phyloP scores from a whole-genome alignment of 2,329 filamentous ascomycete species.

The Aspergillus niger region DNA sequence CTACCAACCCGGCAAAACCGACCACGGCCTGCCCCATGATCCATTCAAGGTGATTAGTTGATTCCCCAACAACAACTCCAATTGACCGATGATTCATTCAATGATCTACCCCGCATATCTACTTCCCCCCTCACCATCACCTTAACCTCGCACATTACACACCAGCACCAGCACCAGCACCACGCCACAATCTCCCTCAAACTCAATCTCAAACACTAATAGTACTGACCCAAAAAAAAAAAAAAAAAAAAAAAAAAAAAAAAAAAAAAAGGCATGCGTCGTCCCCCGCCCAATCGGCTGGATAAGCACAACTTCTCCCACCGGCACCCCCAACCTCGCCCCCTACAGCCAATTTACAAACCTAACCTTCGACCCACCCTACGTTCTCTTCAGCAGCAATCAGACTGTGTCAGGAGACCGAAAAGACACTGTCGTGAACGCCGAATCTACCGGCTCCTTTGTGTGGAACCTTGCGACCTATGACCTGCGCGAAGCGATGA shows the following conservation, averaged over 20 bases:
- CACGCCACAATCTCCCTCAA: not conserved
- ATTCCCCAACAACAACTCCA: no score
- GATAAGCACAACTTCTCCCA: constrained; percentile 58
- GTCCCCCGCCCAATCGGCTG: constrained; percentile 64
- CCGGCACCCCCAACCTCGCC: constrained; percentile 57
- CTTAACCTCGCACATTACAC: not conserved
- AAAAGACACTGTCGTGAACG: constrained; percentile 62
- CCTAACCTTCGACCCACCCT: constrained; percentile 63
- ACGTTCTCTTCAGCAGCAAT: constrained; percentile 64
- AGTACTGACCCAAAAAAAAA: constrained; percentile 21
- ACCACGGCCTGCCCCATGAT: constrained; percentile 55
- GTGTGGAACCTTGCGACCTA: constrained; percentile 63
- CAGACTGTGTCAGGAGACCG: constrained; percentile 50
- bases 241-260: no score
- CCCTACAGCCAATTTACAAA: constrained; percentile 66
- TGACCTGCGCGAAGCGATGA: constrained; percentile 58
- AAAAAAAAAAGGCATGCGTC: constrained; percentile 58
- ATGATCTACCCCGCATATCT: no score
- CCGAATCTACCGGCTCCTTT: constrained; percentile 58
- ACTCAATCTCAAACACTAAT: constrained; percentile 20
- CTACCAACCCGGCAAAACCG: constrained; percentile 56
- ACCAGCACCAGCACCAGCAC: not conserved
- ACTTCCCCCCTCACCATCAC: not conserved
- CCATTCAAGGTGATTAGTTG: constrained; percentile 53
- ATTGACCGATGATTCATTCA: no score